These are phyloP conservation scores for Clavispora phyllophila DNA, from an alignment of 805 yeast species.

Conservation along the genomic window DNA sequence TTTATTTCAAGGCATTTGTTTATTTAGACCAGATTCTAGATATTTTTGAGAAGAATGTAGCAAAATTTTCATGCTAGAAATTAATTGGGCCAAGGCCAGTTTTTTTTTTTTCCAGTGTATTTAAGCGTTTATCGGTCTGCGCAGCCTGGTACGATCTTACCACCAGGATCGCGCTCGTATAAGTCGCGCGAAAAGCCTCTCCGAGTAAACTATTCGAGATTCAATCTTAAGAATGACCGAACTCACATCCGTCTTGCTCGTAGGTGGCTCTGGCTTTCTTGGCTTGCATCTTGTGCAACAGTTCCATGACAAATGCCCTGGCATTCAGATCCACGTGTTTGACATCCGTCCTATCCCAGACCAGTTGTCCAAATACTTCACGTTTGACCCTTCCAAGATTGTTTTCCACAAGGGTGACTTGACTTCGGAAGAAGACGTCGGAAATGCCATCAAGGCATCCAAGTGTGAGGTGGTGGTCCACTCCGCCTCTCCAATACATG, in stretches of 20 bases:
- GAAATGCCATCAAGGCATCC: conserved; percentile 51
- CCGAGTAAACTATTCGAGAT: background rate
- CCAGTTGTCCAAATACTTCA: conserved; percentile 61
- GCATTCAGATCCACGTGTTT: conserved; percentile 76
- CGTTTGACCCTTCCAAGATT: conserved; percentile 60
- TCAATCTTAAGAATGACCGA: background rate
- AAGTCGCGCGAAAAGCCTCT: background rate
- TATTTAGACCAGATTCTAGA: too few species aligned
- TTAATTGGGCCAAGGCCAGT: too few species aligned
- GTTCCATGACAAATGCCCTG: conserved; percentile 59
- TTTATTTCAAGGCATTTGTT: too few species aligned
- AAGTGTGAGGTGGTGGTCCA: conserved; percentile 80
- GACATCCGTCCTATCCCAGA: conserved; percentile 88
- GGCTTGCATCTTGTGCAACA: conserved; percentile 90
- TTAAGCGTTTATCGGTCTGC: too few species aligned
- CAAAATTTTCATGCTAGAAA: too few species aligned
- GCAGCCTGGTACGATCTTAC: background rate
- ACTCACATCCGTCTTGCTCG: conserved; percentile 56
- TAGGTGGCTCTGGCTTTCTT: conserved; percentile 96
- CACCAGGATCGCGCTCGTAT: background rate
- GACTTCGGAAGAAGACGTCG: conserved; percentile 67
- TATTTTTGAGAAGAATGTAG: too few species aligned
- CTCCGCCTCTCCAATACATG: conserved; percentile 96
- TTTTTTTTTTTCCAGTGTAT: too few species aligned
- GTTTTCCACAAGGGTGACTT: conserved; percentile 76